Conservation (phyloP, 2,329 filamentous ascomycete species). For the Rutstroemia sp. region DNA sequence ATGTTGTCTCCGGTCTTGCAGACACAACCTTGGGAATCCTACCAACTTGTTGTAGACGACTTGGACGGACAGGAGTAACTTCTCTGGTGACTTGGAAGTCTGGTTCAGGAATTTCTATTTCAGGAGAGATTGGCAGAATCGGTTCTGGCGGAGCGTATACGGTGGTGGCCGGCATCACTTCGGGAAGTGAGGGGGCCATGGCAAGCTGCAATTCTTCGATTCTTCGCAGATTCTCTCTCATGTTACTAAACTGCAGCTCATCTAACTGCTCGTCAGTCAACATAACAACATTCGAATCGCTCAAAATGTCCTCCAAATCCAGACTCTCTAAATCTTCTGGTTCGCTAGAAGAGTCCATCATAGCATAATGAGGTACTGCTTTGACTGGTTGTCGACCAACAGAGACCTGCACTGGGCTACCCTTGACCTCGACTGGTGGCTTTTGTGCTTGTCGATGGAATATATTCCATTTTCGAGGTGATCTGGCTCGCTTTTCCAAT, state of each 20-base stretch:
- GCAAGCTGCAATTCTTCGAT: conserved; percentile 17
- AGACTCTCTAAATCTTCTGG: conserved; percentile 22
- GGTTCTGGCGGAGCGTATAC: conserved; percentile 20
- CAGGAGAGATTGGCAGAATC: conserved; percentile 11
- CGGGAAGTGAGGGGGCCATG: conserved; percentile 7
- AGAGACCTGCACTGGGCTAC: conserved; percentile 39
- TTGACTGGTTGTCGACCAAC: conserved; percentile 37
- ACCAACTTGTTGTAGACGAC: conserved; percentile 71
- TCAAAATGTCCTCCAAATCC: conserved; percentile 41
- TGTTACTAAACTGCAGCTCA: conserved; percentile 24
- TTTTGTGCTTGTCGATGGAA: conserved; percentile 49
- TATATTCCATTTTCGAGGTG: conserved; percentile 53
- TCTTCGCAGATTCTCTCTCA: conserved; percentile 20
- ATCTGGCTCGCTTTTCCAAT: conserved; percentile 46
- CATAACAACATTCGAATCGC: conserved; percentile 35
- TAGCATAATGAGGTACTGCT: conserved; percentile 51
- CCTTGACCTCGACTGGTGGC: conserved; percentile 25
- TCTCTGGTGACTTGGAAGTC: conserved; percentile 20
- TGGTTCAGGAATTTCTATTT: conserved; percentile 13
- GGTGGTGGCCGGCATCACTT: conserved; percentile 5
- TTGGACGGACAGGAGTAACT: conserved; percentile 35
- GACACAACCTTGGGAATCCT: conserved; percentile 79
- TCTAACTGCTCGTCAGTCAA: conserved; percentile 27
- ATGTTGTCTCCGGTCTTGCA: conserved; percentile 57
- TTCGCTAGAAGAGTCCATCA: conserved; percentile 51